Percentiles rank a stretch among this genome's conserved stretches.
phyloP scores from a whole-genome alignment of 306 rosid genomes.

The Elaeagnus macrophylla region DNA sequence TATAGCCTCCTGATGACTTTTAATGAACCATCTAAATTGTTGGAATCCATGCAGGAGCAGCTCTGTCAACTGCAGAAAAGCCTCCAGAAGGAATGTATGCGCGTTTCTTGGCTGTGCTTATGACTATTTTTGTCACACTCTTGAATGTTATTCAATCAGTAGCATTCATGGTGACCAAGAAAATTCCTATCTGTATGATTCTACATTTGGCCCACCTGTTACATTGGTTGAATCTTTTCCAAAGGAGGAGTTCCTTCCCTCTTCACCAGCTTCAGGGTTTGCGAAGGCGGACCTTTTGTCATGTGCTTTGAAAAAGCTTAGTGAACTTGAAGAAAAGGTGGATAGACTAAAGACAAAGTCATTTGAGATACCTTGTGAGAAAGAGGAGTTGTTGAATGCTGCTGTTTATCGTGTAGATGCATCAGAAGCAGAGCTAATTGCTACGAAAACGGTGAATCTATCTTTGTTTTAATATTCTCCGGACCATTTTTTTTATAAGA shows the following conservation, averaged over 20 bases:
- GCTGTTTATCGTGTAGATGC: conserved; percentile 87
- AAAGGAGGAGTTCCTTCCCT: conserved; percentile 42
- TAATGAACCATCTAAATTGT: neutral
- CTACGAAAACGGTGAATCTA: conserved; percentile 57
- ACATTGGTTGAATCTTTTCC: conserved; percentile 20
- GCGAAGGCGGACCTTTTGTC: conserved; percentile 32
- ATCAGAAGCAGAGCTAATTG: conserved; percentile 76
- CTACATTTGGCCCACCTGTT: conserved; percentile 22
- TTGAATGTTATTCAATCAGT: conserved; percentile 31
- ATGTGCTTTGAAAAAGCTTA: conserved; percentile 51
- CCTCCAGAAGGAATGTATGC: conserved; percentile 24
- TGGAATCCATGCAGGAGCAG: conserved; percentile 38
- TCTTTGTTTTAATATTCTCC: conserved; percentile 7
- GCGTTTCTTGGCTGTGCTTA: conserved; percentile 35
- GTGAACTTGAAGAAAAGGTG: conserved; percentile 69
- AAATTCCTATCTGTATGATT: conserved; percentile 22
- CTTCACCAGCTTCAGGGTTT: conserved; percentile 46
- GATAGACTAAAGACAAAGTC: conserved; percentile 59
- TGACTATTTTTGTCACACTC: conserved; percentile 51
- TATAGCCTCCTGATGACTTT: neutral
- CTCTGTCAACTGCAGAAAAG: conserved; percentile 17
- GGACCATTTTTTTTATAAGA: too few relatives aligned
- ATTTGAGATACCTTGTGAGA: conserved; percentile 69
- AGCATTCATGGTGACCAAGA: conserved; percentile 23
- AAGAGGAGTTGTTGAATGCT: conserved; percentile 78